These are phyloP conservation scores for Sclerotiophoma versabilis DNA, from an alignment of 2,329 filamentous ascomycete species.

Conservation along the genomic window DNA sequence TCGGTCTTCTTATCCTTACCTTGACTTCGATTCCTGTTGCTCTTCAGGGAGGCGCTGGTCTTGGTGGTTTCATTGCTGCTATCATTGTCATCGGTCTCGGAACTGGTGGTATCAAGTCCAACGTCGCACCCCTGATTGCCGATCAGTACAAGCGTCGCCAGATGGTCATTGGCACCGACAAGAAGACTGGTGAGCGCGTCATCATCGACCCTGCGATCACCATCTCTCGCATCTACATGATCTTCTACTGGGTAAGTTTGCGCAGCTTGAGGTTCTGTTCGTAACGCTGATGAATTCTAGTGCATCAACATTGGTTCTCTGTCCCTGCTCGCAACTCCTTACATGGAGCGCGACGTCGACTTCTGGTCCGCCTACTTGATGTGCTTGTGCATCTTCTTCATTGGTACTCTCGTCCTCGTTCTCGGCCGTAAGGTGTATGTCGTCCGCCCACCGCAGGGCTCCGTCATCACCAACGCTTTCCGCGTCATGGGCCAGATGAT, in stretches of 20 bases:
- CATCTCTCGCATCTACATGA: constrained; percentile 60
- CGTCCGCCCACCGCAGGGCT: constrained; percentile 49
- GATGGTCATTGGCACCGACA: constrained; percentile 52
- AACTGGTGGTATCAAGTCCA: constrained; percentile 83
- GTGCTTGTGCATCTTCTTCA: constrained; percentile 69
- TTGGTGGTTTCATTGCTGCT: constrained; percentile 67
- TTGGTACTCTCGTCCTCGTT: constrained; percentile 64
- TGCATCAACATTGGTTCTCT: constrained; percentile 77
- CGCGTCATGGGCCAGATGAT: constrained; percentile 66
- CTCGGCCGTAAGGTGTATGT: constrained; percentile 49
- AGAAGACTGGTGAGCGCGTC: constrained; percentile 55
- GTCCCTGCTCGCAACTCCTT: constrained; percentile 71
- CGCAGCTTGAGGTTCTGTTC: background rate
- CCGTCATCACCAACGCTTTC: constrained; percentile 58
- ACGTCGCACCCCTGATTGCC: constrained; percentile 65
- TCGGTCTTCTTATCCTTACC: constrained; percentile 72
- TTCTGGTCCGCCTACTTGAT: constrained; percentile 74
- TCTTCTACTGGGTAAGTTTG: constrained; percentile 65
- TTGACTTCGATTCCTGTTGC: constrained; percentile 70
- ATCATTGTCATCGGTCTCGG: constrained; percentile 75
- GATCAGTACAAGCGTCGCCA: constrained; percentile 56
- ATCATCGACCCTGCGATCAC: constrained; percentile 58
- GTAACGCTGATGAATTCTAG: background rate
- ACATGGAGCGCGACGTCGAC: constrained; percentile 73
- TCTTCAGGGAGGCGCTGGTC: constrained; percentile 65